These are phyloP conservation scores for Psidium guajava DNA, from an alignment of 345 rosid species.

Conservation along the genomic window DNA sequence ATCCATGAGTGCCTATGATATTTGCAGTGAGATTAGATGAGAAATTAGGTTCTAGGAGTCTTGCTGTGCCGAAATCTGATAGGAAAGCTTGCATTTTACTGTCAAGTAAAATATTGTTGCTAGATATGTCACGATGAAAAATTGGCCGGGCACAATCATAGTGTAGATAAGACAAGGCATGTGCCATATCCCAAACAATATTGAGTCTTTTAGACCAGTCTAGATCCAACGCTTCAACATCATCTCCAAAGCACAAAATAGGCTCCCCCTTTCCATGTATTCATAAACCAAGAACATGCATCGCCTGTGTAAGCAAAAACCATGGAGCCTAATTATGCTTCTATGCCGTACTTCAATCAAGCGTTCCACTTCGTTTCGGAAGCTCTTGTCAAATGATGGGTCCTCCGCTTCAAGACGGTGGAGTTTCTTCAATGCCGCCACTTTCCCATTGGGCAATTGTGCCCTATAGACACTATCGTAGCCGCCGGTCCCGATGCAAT, in stretches of 20 bases:
- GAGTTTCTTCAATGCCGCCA: constrained; percentile 11
- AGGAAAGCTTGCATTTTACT: constrained; percentile 1
- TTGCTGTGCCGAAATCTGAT: constrained; percentile 9
- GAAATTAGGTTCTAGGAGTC: neutral
- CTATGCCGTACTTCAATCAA: neutral
- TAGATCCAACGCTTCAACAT: neutral
- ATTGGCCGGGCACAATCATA: neutral
- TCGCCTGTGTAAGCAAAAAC: neutral
- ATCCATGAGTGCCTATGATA: constrained; percentile 8
- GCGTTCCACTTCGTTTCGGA: neutral
- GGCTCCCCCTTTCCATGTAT: constrained; percentile 2
- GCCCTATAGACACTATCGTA: constrained; percentile 18
- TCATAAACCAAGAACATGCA: neutral
- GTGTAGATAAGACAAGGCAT: constrained; percentile 4
- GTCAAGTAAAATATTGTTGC: constrained; percentile 7
- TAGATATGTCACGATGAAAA: constrained; percentile 15
- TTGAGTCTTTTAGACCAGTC: constrained; percentile 4
- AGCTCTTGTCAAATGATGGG: neutral
- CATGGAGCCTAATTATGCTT: neutral
- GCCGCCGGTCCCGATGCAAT: constrained; percentile 17
- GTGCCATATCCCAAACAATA: neutral
- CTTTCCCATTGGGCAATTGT: neutral
- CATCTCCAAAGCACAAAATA: neutral
- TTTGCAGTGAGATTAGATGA: neutral
- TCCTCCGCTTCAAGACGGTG: neutral